Evolutionary conservation across 2,329 filamentous ascomycete species (phyloP), one percentile per base, ranked within the genome.

Genomic region (Gyromitra esculenta): DNA sequence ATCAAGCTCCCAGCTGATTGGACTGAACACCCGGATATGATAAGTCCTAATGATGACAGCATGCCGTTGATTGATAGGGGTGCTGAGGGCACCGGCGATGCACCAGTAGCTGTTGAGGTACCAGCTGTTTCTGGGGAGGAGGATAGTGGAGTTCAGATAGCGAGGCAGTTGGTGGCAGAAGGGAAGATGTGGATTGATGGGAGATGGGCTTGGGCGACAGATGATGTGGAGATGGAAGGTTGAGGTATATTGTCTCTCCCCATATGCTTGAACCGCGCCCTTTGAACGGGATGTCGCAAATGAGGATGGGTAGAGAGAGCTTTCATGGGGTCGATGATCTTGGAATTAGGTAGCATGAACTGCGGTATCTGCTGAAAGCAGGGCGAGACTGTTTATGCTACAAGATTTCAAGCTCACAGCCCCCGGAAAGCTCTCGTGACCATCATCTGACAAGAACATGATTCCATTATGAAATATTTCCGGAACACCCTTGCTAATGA

Each of bases 111-210:
- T 8, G 50, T 9, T 7, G 48, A 43, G 3, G 56, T 39, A 31
- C 25, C 25, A 31, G 25, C 25, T 31, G 25, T 31, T 31, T 31
- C 25, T 31, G 25, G 25, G 25, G 57, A 70, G 7, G 73, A 70
- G 59, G 68, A 78, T 15, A 73, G 72, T 65, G 78, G 76, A 2
- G 64, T 60, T 5, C 18, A n/a, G 18, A n/a, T 71, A 4, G 68
- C 69, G 6, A 65, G 73, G 5, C 65, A 73, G 57, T 45, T 79
- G 41, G 48, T 79, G 13, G 54, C 18, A 9, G 66, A 52, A 0
- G 78, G 78, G 2, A 70, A 57, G 25, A 68, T 79, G 35, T 48
- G 60, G 43, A 56, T 78, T 13, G 60, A 65, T 35, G 18, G 41
- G 1, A 56, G 69, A 25, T 54, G 37, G 45, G 75, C 65, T 5